phyloP scores from a whole-genome alignment of 208 protist genomes.

The Crithidia fasciculata region DNA sequence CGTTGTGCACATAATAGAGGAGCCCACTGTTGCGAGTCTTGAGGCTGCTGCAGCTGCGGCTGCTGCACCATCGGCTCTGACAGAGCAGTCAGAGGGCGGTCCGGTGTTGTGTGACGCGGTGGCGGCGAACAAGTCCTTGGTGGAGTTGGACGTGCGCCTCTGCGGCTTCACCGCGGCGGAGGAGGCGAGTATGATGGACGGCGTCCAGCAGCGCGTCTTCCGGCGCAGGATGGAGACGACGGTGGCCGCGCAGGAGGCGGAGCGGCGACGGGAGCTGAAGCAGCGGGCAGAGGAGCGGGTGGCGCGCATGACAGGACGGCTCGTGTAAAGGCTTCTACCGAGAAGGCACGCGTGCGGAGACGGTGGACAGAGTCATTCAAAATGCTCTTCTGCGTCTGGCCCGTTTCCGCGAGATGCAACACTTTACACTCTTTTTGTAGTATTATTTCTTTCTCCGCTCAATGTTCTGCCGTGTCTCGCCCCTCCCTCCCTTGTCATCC shows the following conservation, averaged over 20 bases:
- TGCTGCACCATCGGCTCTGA: background rate
- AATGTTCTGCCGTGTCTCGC: no score
- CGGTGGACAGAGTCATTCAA: background rate
- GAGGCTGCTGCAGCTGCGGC: background rate
- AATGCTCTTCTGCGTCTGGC: background rate
- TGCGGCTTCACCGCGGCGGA: conserved; percentile 54
- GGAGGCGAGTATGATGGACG: conserved; percentile 47
- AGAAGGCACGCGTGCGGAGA: conserved; percentile 3
- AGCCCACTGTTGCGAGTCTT: background rate
- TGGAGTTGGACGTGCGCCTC: conserved; percentile 65
- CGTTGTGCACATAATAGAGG: background rate
- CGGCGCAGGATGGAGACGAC: conserved; percentile 25
- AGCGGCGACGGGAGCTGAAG: conserved; percentile 28
- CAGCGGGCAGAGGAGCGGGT: conserved; percentile 31
- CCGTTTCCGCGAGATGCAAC: no score
- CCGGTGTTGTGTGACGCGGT: conserved; percentile 51
- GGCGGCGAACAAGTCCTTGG: conserved; percentile 54
- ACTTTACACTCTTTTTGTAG: no score
- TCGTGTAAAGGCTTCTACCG: background rate
- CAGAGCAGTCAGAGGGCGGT: conserved; percentile 37
- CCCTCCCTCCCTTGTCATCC: no score
- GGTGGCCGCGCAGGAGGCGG: conserved; percentile 32
- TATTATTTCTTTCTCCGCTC: no score
- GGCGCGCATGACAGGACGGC: conserved; percentile 24
- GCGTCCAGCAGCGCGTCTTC: conserved; percentile 41